Evolutionary conservation across 768 basidiomycete genomes (phyloP), one percentile per base, ranked within the genome.

Genomic region (Calvatia gigantea): DNA sequence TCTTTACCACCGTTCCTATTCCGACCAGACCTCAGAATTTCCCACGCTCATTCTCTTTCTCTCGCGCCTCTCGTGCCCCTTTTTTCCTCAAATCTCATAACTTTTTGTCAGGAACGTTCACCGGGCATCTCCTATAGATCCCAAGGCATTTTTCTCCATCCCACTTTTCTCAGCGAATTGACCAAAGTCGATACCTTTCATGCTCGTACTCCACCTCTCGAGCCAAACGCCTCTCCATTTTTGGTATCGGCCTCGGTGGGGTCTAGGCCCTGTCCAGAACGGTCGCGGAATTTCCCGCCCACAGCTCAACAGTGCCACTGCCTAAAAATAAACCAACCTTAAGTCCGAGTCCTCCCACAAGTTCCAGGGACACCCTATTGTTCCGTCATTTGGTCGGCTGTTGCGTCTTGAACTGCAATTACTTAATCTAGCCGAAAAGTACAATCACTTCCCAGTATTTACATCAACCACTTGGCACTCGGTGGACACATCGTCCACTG

Each of bases 41-140:
- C 44, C 44, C 46, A 55, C 46, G 27, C 44, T 55, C 54, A 46
- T 47, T 35, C 27, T 45, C n/a, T 35, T 42, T 39, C 27, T 28
- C 50, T 39, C 37, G 21, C 37, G 27, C 25, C 45, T 25, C 45
- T 29, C 25, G 28, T 47, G n/a, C 41, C 17, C 14, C 29, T 29
- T 27, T 11, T 31, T 27, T 21, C 4, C 27, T 19, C 53, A 2
- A 17, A 28, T 31, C 29, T 23, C 29, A 9, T 14, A 6, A 17
- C 12, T 17, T n/a, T 15, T 33, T 21, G 29, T 15, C 14, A 17
- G 11, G 21, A 15, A 17, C 7, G 6, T 21, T 33, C 2, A 14
- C 14, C 11, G 14, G 8, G 6, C 23, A 25, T 15, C 15, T 25
- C 48, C 11, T 27, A 23, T 37, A 11, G 9, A 42, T 21, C 19